phyloP scores from a whole-genome alignment of 805 yeast species.

The Yarrowia porcina region DNA sequence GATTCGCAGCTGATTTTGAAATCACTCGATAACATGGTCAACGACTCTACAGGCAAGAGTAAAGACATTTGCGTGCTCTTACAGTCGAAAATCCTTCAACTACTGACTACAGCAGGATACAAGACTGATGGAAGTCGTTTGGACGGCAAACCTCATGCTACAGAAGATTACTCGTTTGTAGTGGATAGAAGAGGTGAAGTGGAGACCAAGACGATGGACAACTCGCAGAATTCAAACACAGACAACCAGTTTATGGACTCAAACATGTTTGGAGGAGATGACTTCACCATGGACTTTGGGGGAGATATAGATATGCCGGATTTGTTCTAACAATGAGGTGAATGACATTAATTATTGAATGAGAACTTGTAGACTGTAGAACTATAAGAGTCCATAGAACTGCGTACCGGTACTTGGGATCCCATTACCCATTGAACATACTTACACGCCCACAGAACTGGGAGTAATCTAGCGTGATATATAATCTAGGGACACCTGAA shows the following conservation, averaged over 20 bases:
- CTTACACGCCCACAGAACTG: too few relatives aligned
- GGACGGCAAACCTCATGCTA: neutral
- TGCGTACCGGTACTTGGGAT: too few relatives aligned
- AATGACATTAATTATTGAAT: too few relatives aligned
- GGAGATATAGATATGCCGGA: constrained; percentile 24
- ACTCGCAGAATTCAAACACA: neutral
- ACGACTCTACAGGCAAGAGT: neutral
- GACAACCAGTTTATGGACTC: constrained; percentile 10
- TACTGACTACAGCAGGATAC: constrained; percentile 12
- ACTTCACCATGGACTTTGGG: constrained; percentile 22
- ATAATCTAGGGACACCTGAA: too few relatives aligned
- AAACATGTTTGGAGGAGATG: constrained; percentile 17
- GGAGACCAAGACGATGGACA: neutral
- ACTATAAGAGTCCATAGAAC: too few relatives aligned
- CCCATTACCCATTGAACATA: too few relatives aligned
- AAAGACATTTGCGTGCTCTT: neutral
- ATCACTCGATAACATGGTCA: constrained; percentile 5
- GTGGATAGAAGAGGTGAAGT: constrained; percentile 16
- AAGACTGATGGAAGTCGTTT: constrained; percentile 2
- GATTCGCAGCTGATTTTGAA: constrained; percentile 9
- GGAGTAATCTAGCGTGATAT: too few relatives aligned
- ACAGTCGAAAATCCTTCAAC: constrained; percentile 6
- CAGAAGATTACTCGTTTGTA: constrained; percentile 11
- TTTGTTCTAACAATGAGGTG: constrained; percentile 1
- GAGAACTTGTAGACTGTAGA: too few relatives aligned